Evolutionary conservation across 805 yeast species (phyloP).

Genomic region (Grigorovia transvaalensis): DNA sequence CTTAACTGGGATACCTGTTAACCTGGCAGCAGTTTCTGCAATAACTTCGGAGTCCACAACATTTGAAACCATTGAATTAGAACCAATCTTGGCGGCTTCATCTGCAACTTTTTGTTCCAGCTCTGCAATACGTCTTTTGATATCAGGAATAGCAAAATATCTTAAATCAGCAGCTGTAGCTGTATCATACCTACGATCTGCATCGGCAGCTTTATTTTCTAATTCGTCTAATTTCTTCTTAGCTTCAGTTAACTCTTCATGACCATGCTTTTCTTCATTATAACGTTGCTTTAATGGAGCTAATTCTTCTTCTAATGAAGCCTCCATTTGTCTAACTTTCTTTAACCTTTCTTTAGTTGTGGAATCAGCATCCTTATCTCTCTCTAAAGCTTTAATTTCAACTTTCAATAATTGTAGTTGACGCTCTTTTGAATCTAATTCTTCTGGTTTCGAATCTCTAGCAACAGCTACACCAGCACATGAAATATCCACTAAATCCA

Average conservation of each 20-base stretch:
- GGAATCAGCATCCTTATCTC: slow-evolving; percentile 78
- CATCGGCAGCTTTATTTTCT: slow-evolving; percentile 87
- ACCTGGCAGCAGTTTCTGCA: slow-evolving; percentile 93
- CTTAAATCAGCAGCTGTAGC: slow-evolving; percentile 92
- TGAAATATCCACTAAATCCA: slow-evolving; percentile 89
- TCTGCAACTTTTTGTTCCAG: slow-evolving; percentile 71
- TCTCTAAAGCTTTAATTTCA: slow-evolving; percentile 91
- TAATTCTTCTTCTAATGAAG: slow-evolving; percentile 74
- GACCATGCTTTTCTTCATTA: slow-evolving; percentile 79
- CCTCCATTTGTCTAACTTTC: slow-evolving; percentile 68
- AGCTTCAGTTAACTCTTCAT: slow-evolving; percentile 79
- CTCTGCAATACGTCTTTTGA: slow-evolving; percentile 61
- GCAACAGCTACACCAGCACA: slow-evolving; percentile 98
- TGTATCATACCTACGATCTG: slow-evolving; percentile 93
- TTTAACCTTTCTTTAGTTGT: slow-evolving; percentile 79
- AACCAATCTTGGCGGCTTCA: slow-evolving; percentile 52
- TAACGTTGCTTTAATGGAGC: slow-evolving; percentile 79
- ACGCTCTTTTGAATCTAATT: slow-evolving; percentile 86
- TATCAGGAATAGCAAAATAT: slow-evolving; percentile 94
- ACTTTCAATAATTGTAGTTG: slow-evolving; percentile 85
- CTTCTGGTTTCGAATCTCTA: slow-evolving; percentile 96
- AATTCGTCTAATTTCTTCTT: slow-evolving; percentile 87
- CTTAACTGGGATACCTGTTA: slow-evolving; percentile 94
- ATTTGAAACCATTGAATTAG: slow-evolving; percentile 66
- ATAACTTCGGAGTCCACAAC: slow-evolving; percentile 88